A percentile compares a stretch with the other conserved stretches of the same genome.
Evolutionary conservation across 2,329 filamentous ascomycete species (phyloP).

Genomic region (Coleophoma cylindrospora): DNA sequence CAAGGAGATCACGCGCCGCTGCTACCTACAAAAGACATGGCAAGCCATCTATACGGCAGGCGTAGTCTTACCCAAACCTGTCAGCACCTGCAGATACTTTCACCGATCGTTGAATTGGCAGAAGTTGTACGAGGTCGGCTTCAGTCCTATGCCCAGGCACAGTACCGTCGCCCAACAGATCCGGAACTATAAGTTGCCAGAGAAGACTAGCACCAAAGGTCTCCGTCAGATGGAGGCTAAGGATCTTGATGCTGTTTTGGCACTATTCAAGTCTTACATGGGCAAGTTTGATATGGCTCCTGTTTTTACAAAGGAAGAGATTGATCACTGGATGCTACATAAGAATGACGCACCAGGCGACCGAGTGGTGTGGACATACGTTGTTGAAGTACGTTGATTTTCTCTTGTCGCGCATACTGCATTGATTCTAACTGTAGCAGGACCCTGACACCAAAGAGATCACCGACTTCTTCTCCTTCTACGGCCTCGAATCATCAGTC

Average conservation of each 20-base stretch:
- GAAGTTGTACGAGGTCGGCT: conserved; percentile 91
- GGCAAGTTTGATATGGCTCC: conserved; percentile 79
- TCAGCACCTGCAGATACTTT: conserved; percentile 92
- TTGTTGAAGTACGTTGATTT: conserved; percentile 62
- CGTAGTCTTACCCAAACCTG: conserved; percentile 82
- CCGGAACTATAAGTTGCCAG: conserved; percentile 78
- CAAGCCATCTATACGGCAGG: conserved; percentile 96
- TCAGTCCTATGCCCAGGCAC: conserved; percentile 78
- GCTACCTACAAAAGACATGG: conserved; percentile 81
- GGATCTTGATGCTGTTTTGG: conserved; percentile 72
- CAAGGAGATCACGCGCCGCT: conserved; percentile 93
- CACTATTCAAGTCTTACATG: conserved; percentile 73
- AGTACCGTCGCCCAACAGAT: conserved; percentile 85
- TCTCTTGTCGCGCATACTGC: too few species aligned
- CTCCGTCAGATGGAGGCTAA: conserved; percentile 74
- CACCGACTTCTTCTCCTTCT: conserved; percentile 97
- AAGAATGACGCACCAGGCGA: conserved; percentile 62
- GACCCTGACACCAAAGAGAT: conserved; percentile 68
- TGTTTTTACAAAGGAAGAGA: conserved; percentile 72
- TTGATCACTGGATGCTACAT: conserved; percentile 82
- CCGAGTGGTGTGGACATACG: conserved; percentile 89
- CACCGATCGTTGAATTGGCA: conserved; percentile 93
- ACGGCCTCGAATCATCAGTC: conserved; percentile 87
- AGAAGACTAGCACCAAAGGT: conserved; percentile 65
- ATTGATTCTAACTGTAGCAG: conserved; percentile 18